A percentile compares a stretch with the other conserved stretches of the same genome.
Evolutionary conservation across 345 rosid genomes (phyloP).

Genomic region (Kandelia obovata): DNA sequence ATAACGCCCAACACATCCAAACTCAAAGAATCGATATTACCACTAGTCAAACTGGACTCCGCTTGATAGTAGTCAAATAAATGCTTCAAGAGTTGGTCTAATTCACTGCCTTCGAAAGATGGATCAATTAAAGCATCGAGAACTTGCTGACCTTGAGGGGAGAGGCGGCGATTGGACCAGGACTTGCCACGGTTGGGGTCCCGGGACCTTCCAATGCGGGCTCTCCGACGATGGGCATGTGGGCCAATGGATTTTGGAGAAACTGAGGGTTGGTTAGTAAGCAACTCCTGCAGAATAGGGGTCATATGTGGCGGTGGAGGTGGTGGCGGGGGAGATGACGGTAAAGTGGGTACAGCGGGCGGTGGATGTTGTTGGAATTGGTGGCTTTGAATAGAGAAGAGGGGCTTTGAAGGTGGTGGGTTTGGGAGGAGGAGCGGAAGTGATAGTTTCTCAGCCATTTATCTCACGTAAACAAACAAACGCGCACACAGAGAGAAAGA

Average conservation of each 20-base stretch:
- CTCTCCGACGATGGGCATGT: slow-evolving; percentile 25
- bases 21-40: slow-evolving; percentile 24
- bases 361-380: slow-evolving; percentile 13
- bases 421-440: slow-evolving; percentile 68
- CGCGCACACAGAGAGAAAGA: background rate
- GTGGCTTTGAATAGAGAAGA: slow-evolving; percentile 32
- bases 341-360: slow-evolving; percentile 17
- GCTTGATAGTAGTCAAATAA: slow-evolving; percentile 36
- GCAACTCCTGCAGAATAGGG: slow-evolving; percentile 44
- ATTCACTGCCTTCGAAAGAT: slow-evolving; percentile 42
- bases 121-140: slow-evolving; percentile 52
- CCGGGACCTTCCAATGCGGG: slow-evolving; percentile 57
- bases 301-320: slow-evolving; percentile 28
- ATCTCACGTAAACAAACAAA: background rate
- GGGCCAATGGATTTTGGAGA: slow-evolving; percentile 6
- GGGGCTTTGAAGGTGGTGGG: slow-evolving; percentile 51
- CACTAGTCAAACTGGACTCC: slow-evolving; percentile 23
- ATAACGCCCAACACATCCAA: slow-evolving; percentile 60
- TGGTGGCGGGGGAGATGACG: slow-evolving; percentile 13
- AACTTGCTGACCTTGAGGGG: slow-evolving; percentile 58
- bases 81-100: slow-evolving; percentile 37
- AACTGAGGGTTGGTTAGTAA: slow-evolving; percentile 24
- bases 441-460: slow-evolving; percentile 74
- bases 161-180: slow-evolving; percentile 66
- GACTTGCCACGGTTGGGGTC: slow-evolving; percentile 76